phyloP scores from a whole-genome alignment of 1,139 yeast species.

The Scheffersomyces parashehatae region DNA sequence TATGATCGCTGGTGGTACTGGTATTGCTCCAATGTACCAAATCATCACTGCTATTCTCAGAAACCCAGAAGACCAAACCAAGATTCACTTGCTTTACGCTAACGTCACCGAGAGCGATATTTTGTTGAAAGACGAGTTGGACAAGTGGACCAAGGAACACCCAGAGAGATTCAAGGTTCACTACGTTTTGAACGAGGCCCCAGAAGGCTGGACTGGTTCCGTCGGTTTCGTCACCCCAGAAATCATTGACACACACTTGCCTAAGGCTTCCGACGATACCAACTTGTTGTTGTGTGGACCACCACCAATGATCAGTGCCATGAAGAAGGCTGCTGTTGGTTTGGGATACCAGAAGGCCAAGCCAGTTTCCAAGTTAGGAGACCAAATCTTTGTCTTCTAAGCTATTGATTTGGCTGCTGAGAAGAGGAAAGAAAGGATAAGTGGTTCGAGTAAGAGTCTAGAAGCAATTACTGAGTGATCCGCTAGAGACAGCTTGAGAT shows the following conservation, averaged over 20 bases:
- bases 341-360: constrained; percentile 86
- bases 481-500: too few relatives aligned
- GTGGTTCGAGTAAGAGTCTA: too few relatives aligned
- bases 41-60: constrained; percentile 76
- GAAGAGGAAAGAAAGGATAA: too few relatives aligned
- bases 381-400: constrained; percentile 86
- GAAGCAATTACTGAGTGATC: too few relatives aligned
- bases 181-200: constrained; percentile 76
- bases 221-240: constrained; percentile 83
- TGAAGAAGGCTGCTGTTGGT: constrained; percentile 76
- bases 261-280: constrained; percentile 60
- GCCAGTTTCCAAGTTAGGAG: constrained; percentile 89
- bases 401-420: too few relatives aligned
- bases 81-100: constrained; percentile 73
- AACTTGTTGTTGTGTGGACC: constrained; percentile 94
- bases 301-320: constrained; percentile 79
- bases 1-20: constrained; percentile 97
- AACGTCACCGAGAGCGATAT: constrained; percentile 78
- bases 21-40: constrained; percentile 90
- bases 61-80: constrained; percentile 76
- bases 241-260: constrained; percentile 64
- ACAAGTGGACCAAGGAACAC: constrained; percentile 58
- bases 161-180: constrained; percentile 69
- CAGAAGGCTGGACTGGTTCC: constrained; percentile 76
- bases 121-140: constrained; percentile 76